phyloP scores from a whole-genome alignment of 495 filamentous ascomycete species.

The Oidiodendron maius region DNA sequence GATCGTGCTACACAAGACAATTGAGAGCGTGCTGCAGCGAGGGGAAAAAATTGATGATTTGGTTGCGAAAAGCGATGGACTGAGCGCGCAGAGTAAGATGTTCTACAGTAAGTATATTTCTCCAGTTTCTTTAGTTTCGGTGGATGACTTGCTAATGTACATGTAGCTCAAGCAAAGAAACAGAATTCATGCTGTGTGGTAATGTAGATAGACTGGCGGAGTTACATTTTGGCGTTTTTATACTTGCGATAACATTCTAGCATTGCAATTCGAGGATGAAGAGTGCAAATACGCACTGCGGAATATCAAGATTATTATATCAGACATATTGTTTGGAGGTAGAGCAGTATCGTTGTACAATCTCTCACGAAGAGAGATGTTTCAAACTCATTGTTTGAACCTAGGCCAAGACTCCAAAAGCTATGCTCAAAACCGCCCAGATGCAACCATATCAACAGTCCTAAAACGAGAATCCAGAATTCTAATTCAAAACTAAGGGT shows the following conservation, averaged over 20 bases:
- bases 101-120: constrained; percentile 67
- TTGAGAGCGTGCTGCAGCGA: constrained; percentile 80
- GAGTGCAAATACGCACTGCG: constrained; percentile 10
- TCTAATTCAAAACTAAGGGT: constrained; percentile 12
- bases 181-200: constrained; percentile 90
- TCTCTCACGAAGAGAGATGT: not conserved
- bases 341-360: too few species aligned
- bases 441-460: not conserved
- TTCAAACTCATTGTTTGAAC: not conserved
- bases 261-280: constrained; percentile 12
- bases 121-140: not conserved
- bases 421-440: not conserved
- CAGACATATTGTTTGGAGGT: too few species aligned
- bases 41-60: constrained; percentile 89
- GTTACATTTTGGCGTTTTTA: constrained; percentile 9
- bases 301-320: not conserved
- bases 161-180: constrained; percentile 69
- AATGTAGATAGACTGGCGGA: constrained; percentile 48
- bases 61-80: constrained; percentile 79
- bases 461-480: not conserved
- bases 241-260: constrained; percentile 5
- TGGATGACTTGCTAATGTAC: constrained; percentile 20
- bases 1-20: constrained; percentile 95
- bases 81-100: constrained; percentile 90
- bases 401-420: not conserved